These are phyloP conservation scores for Obelidium mucronatum DNA, from an alignment of 192 early-diverging fungal species.

Conservation along the genomic window DNA sequence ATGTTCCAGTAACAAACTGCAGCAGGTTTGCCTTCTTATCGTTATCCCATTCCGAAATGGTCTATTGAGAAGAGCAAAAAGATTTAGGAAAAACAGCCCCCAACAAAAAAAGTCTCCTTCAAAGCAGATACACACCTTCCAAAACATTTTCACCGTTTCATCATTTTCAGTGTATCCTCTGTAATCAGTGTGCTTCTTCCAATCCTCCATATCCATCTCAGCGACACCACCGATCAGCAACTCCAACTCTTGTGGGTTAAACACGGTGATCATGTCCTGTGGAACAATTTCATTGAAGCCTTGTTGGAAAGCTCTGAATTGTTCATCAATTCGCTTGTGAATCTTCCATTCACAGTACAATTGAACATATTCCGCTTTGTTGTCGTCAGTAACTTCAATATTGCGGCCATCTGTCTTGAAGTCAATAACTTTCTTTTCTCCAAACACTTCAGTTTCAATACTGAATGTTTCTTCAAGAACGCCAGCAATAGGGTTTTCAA, in stretches of 20 bases:
- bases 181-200: conserved; percentile 99
- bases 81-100: neutral
- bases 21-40: conserved; percentile 95
- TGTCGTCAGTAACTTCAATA: conserved; percentile 94
- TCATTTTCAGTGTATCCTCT: conserved; percentile 97
- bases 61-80: conserved; percentile 54
- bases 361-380: conserved; percentile 96
- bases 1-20: conserved; percentile 98
- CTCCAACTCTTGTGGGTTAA: conserved; percentile 98
- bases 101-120: neutral
- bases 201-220: conserved; percentile 97
- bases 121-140: conserved; percentile 67
- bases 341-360: conserved; percentile 90
- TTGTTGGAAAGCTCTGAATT: conserved; percentile 93
- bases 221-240: conserved; percentile 95
- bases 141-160: conserved; percentile 95
- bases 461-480: conserved; percentile 88
- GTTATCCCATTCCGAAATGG: conserved; percentile 82
- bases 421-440: conserved; percentile 86
- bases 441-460: conserved; percentile 95
- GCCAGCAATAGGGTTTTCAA: conserved; percentile 90
- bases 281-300: conserved; percentile 97
- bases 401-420: conserved; percentile 87
- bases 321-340: conserved; percentile 90
- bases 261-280: conserved; percentile 92